Conservation (phyloP, 2,329 filamentous ascomycete species). For the Nemania sp. region DNA sequence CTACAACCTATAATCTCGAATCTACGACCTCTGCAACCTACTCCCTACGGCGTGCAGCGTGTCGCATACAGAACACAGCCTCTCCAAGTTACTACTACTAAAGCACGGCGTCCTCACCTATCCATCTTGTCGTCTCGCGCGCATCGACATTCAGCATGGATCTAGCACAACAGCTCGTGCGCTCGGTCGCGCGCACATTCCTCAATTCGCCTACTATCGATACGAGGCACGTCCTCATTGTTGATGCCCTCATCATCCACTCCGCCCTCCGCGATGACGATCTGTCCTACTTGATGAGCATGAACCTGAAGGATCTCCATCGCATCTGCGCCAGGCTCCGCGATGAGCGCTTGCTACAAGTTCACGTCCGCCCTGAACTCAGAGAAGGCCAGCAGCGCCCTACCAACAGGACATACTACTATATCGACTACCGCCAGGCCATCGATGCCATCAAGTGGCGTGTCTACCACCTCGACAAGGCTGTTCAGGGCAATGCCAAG, state of each 20-base stretch:
- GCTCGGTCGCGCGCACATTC: slow-evolving; percentile 80
- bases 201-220: slow-evolving; percentile 66
- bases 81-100: too few species aligned
- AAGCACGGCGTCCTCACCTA: too few species aligned
- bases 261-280: slow-evolving; percentile 84
- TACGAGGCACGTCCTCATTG: slow-evolving; percentile 72
- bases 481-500: slow-evolving; percentile 81
- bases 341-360: slow-evolving; percentile 82
- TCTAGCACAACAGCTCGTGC: slow-evolving; percentile 73
- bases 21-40: too few species aligned
- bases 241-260: slow-evolving; percentile 77
- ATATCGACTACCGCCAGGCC: slow-evolving; percentile 90
- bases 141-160: slow-evolving; percentile 15
- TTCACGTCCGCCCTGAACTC: slow-evolving; percentile 75
- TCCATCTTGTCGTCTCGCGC: neutral
- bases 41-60: too few species aligned
- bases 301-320: slow-evolving; percentile 89
- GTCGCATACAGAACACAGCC: too few species aligned
- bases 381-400: slow-evolving; percentile 81
- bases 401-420: slow-evolving; percentile 91
- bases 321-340: slow-evolving; percentile 83
- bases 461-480: slow-evolving; percentile 83
- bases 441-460: slow-evolving; percentile 97
- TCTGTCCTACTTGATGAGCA: slow-evolving; percentile 80
- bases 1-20: too few species aligned